Evolutionary conservation across 1,284 basidiomycete genomes (phyloP), one percentile per base, ranked within the genome.

Genomic region (Trichosporon inkin): DNA sequence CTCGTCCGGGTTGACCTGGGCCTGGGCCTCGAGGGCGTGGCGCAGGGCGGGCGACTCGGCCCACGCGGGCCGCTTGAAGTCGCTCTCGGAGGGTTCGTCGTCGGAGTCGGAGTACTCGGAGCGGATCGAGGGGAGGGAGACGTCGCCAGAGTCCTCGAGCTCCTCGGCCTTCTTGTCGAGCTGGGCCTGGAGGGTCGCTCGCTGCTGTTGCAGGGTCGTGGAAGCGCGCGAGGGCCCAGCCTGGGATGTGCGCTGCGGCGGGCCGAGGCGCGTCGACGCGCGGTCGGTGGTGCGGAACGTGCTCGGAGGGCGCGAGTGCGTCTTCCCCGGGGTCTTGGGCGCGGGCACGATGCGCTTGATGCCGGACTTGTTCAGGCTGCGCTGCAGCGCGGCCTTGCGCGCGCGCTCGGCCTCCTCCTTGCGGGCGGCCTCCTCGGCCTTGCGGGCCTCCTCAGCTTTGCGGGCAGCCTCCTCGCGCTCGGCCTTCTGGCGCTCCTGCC

Each of bases 61-160:
- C 93, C 94, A 97, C 83, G 82, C 4, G 86, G 92, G 64, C 83
- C 86, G 73, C 60, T 63, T 63, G 60, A 77, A 77, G 49, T 70
- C 71, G 47, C 59, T 60, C 39, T 88, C 84, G 68, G 86, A 86
- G 34, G 86, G 86, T 72, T 92, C 90, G 69, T 95, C 90, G 53
- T 92, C 93, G 4, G 92, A 94, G 77, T 96, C 89, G 3, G 92
- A 95, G 76, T 96, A 96, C 78, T 96, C 93, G 77, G 89, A 92
- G 66, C 91, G 88, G 70, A 95, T 92, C 59, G 96, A 93, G 0
- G 93, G 92, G 36, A 97, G 81, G 67, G 92, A 73, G 32, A 75
- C 93, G 65, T 84, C 86, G 79, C 95, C 92, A 68, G 73, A 84
- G 24, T 49, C 44, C 74, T 75, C 82, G 64, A 68, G 73, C 74